Percentiles rank a stretch among this genome's conserved stretches.
These are phyloP conservation scores for Penicillium flavigenum DNA, from an alignment of 495 filamentous ascomycete genomes.

Conservation along the genomic window DNA sequence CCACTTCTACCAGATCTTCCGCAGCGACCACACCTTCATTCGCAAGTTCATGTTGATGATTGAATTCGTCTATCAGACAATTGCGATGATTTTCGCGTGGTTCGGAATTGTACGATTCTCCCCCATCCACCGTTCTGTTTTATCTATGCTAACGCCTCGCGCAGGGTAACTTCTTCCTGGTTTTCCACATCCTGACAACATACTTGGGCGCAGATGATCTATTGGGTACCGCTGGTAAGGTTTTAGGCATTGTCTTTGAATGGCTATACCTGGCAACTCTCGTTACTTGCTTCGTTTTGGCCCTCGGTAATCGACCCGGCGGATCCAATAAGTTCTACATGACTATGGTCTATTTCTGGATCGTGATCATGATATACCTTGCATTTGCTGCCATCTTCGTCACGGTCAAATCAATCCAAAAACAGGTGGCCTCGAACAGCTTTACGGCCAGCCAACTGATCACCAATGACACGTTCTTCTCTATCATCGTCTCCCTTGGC, in stretches of 20 bases:
- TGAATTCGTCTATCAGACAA: slow-evolving; percentile 89
- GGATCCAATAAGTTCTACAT: slow-evolving; percentile 92
- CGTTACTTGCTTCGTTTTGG: slow-evolving; percentile 91
- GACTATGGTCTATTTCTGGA: slow-evolving; percentile 97
- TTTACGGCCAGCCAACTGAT: slow-evolving; percentile 73
- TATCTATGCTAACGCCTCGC: slow-evolving; percentile 11
- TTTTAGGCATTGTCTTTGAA: slow-evolving; percentile 87
- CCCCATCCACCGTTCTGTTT: not conserved
- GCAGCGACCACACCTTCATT: slow-evolving; percentile 83
- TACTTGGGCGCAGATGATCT: slow-evolving; percentile 69
- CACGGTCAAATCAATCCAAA: slow-evolving; percentile 79
- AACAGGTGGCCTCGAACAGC: slow-evolving; percentile 53
- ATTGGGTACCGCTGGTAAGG: slow-evolving; percentile 68
- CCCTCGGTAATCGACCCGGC: slow-evolving; percentile 93
- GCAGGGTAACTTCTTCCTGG: slow-evolving; percentile 95
- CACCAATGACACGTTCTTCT: slow-evolving; percentile 86
- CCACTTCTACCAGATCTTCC: slow-evolving; percentile 92
- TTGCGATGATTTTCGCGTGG: slow-evolving; percentile 98
- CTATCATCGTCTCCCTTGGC: slow-evolving; percentile 83
- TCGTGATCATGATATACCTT: slow-evolving; percentile 89
- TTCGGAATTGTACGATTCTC: slow-evolving; percentile 71
- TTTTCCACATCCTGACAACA: slow-evolving; percentile 94
- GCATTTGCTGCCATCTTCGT: slow-evolving; percentile 95
- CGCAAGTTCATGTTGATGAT: slow-evolving; percentile 87
- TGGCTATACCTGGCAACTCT: slow-evolving; percentile 93